Base-by-base conservation (phyloP, 371 early-diverging fungal genomes). In the Mucor mucedo region DNA sequence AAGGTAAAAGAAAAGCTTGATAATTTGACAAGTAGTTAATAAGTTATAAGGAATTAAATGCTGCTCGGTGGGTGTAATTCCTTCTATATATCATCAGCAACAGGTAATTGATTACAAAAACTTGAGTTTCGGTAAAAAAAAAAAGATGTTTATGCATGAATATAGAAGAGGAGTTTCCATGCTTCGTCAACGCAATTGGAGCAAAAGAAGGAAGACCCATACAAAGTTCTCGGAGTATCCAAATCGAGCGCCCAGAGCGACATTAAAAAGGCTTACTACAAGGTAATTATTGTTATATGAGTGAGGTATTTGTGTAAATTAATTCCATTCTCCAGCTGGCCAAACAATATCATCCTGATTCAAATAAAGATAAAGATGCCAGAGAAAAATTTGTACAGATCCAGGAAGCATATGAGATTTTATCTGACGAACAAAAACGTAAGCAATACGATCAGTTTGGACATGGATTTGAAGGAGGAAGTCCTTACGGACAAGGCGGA, bases 261-360 rank as follows among this genome's bases (percentile, higher is more conserved):
- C 40, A 95, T 98, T 72, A 98, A 98, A 75, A 94, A 95, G 75
- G 93, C 94, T 5, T 98, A 98, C 80, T 96, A 95, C 74, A 83
- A 83, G 71, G 91, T 87, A 80, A 48, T 48, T 14, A 35, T n/a
- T 35, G 7, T 14, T 35, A 11, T 13, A 21, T 32, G 29, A 52
- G 21, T 44, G 27, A 40, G 39, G 29, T 35, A 42, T 39, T 21
- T 38, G 33, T n/a, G 44, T 21, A 27, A 41, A 28, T 45, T 44
- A 28, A 33, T 27, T 53, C 21, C 27, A 48, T 29, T 21, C 47
- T n/a, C 10, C 48, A 93, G 88, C 78, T 95, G 42, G 98, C 96
- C 14, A 95, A 95, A 71, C 87, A 95, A 75, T 96, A 91, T 75
- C 98, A 98, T 73, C 98, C 98, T 3, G 98, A 97, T 73, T 94